Evolutionary conservation across 768 basidiomycete genomes (phyloP), one percentile per base, ranked within the genome.

Genomic region (Podaxis sp.): DNA sequence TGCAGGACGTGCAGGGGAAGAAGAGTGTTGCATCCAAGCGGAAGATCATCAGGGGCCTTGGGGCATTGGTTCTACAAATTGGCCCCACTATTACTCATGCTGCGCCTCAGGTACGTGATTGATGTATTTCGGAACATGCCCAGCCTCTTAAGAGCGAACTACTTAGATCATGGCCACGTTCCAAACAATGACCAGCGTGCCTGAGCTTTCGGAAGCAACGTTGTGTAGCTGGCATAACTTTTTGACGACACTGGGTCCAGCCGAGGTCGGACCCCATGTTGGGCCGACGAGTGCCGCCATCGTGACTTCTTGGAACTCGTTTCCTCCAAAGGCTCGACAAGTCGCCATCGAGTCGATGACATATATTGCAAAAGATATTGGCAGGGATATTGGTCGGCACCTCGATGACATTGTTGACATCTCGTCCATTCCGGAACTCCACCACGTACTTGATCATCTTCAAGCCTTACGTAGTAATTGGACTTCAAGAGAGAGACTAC

Each of bases 111-210:
- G 96, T 94, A 66, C 58, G 77, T 71, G 23, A 52, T 21, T 27
- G 6, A 37, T 25, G 11, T 52, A 13, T 5, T 27, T 47, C 46
- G 6, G 44, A 35, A 9, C 11, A 18, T 25, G 5, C 14, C 46
- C 40, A 1, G 9, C 35, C 37, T n/a, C 13, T 21, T 36, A 25
- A 55, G 23, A 57, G n/a, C 32, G 16, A 28, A 2, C 16, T 3
- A 40, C 37, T 27, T 63, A 99, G 96, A 88, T 98, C 65, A 94
- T 98, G 91, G 94, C 96, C 0, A 94, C 90, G 16, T 82, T 99
- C 40, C 96, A 98, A 74, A 93, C 91, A 5, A 91, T 89, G 75
- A 80, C 97, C n/a, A 72, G 77, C 36, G 79, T 92, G 10, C 81
- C 82, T 0, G 89, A 89, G 62, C 79, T 99, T 5, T 83, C 91